Evolutionary conservation across 139 green algal genomes (phyloP).

Genomic region (Tetradesmus obliquus): DNA sequence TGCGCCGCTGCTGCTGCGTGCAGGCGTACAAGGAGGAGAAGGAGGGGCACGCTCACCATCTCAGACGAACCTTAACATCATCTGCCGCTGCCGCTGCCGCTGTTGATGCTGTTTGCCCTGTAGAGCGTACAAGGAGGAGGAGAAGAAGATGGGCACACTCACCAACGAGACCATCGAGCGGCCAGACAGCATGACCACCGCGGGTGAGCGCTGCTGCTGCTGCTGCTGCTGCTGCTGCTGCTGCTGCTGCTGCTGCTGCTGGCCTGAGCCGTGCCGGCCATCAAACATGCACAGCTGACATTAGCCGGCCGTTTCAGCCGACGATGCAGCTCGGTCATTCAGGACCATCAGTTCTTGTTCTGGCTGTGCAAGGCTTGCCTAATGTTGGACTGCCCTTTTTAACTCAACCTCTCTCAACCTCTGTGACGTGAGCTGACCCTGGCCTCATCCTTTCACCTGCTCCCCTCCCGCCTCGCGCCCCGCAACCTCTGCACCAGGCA

Average conservation of each 20-base stretch:
- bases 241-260: neutral
- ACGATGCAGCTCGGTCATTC: too few relatives aligned
- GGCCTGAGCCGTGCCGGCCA: too few relatives aligned
- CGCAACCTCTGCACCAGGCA: constrained; percentile 41
- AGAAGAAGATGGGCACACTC: constrained; percentile 86
- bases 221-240: neutral
- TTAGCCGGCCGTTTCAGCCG: too few relatives aligned
- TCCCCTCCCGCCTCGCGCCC: too few relatives aligned
- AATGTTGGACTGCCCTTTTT: too few relatives aligned
- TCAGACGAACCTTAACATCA: neutral
- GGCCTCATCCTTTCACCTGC: too few relatives aligned
- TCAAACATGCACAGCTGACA: too few relatives aligned
- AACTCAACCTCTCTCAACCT: too few relatives aligned
- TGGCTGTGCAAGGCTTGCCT: too few relatives aligned
- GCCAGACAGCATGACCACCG: constrained; percentile 78
- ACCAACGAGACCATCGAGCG: constrained; percentile 91
- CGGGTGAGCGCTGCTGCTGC: neutral
- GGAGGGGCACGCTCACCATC: constrained; percentile 54
- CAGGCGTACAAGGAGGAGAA: constrained; percentile 82
- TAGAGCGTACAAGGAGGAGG: constrained; percentile 77
- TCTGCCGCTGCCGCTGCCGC: neutral
- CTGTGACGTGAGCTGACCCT: too few relatives aligned
- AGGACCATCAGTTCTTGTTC: too few relatives aligned
- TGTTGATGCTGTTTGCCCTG: neutral
- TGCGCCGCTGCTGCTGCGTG: too few relatives aligned